Conservation (phyloP, 2,329 filamentous ascomycete species). For the Cladosporium cucumerinum region DNA sequence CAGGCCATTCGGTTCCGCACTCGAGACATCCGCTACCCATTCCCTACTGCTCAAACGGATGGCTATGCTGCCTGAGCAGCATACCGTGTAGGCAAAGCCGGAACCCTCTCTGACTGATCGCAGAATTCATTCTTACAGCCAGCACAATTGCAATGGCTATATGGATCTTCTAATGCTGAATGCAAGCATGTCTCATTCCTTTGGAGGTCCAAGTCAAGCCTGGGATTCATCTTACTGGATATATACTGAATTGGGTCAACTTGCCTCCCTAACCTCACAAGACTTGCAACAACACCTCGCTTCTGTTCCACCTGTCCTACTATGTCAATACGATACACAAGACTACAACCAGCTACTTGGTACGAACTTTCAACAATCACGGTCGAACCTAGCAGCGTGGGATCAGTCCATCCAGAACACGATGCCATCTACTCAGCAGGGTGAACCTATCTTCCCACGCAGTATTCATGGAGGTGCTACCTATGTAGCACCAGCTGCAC, state of each 20-base stretch:
- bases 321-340: neutral
- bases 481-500: neutral
- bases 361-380: neutral
- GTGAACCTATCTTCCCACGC: neutral
- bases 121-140: neutral
- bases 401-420: neutral
- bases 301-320: neutral
- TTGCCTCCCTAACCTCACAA: neutral
- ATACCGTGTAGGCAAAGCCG: neutral
- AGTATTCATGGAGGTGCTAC: neutral
- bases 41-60: neutral
- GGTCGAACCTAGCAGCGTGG: neutral
- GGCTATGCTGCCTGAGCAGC: neutral
- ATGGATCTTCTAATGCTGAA: neutral
- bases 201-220: neutral
- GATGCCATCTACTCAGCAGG: neutral
- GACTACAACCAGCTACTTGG: neutral
- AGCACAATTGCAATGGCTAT: neutral
- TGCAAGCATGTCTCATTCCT: neutral
- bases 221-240: conserved; percentile 7
- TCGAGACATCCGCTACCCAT: neutral
- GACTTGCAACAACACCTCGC: neutral
- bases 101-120: neutral
- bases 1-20: neutral
- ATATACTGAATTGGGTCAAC: neutral